Base-by-base conservation (phyloP, 768 basidiomycete species). In the Tylopilus felleus region DNA sequence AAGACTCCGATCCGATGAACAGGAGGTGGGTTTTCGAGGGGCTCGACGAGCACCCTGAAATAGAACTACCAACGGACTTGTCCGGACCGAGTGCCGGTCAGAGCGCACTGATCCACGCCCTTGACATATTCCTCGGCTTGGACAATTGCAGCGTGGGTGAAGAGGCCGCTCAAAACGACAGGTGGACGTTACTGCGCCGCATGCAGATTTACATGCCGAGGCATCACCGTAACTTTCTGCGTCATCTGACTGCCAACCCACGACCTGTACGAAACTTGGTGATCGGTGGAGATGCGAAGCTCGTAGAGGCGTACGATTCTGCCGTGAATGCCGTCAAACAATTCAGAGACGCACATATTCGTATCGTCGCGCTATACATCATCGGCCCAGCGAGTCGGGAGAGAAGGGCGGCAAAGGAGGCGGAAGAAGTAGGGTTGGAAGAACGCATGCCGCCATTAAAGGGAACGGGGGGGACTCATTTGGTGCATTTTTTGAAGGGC, bases 161-260 rank as follows among this genome's bases (percentile, higher is more conserved):
- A 48, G 40, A 50, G 36, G 68, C 39, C 5, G 21, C 23, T 21
- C 27, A 36, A 12, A 55, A 59, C 2, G 57, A 64, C 47, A 52
- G 54, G 33, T 51, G 61, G 61, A 54, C 81, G 8, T 85, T 90
- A 65, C 78, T 92, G 51, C 74, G 80, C 46, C 79, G 86, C 31
- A 90, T 92, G 90, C 80, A 86, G 50, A 69, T 73, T 8, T 93
- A 93, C 70, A 93, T 93, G 91, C 89, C 91, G 7, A 78, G 82
- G 12, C 82, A 85, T 58, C 90, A 93, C 65, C 85, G 89, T 25
- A 73, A 80, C n/a, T 93, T 92, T 72, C 73, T 93, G 25, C 74
- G 73, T 48, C 87, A 91, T 65, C 80, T 93, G 25, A 67, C 76
- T 10, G 66, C 73, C 12, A 81, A 78, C 52, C 83, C 84, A 3